Conservation (phyloP, 1,284 basidiomycete species). For the Mycena citricolor region DNA sequence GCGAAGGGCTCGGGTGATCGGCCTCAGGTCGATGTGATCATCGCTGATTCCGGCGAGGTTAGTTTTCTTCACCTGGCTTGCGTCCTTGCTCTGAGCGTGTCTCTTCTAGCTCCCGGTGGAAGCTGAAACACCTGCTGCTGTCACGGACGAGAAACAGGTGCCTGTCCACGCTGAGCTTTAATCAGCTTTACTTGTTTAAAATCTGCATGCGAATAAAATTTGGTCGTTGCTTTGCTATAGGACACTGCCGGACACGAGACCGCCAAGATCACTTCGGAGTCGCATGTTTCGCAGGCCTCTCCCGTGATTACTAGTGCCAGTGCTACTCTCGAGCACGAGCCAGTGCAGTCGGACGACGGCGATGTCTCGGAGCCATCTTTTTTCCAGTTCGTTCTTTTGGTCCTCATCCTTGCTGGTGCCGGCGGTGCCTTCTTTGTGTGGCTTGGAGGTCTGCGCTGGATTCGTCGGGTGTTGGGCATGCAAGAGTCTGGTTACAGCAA, state of each 20-base stretch:
- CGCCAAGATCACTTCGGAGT: slow-evolving; percentile 21
- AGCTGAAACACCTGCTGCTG: slow-evolving; percentile 39
- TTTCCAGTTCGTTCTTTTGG: slow-evolving; percentile 42
- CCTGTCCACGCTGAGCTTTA: slow-evolving; percentile 91
- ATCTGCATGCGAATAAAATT: slow-evolving; percentile 35
- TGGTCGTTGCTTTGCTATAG: slow-evolving; percentile 29
- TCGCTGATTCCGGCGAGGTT: slow-evolving; percentile 84
- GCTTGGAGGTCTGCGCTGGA: slow-evolving; percentile 51
- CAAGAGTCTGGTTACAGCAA: slow-evolving; percentile 45
- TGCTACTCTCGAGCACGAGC: slow-evolving; percentile 28
- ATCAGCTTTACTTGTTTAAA: slow-evolving; percentile 47
- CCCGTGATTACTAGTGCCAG: slow-evolving; percentile 23
- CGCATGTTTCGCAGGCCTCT: slow-evolving; percentile 1
- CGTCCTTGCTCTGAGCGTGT: slow-evolving; percentile 10
- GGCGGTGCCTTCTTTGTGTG: slow-evolving; percentile 55
- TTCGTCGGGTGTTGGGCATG: slow-evolving; percentile 42
- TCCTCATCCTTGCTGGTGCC: slow-evolving; percentile 46
- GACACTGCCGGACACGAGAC: slow-evolving; percentile 24
- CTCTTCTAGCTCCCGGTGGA: slow-evolving; percentile 62
- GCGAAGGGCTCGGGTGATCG: slow-evolving; percentile 68
- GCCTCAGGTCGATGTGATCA: slow-evolving; percentile 72
- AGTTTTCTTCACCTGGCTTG: slow-evolving; percentile 24
- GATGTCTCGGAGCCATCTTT: slow-evolving; percentile 13
- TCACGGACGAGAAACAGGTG: slow-evolving; percentile 81
- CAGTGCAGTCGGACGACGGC: slow-evolving; percentile 18